phyloP scores from a whole-genome alignment of 169 alveolate genomes.

The Babesia caballi region DNA sequence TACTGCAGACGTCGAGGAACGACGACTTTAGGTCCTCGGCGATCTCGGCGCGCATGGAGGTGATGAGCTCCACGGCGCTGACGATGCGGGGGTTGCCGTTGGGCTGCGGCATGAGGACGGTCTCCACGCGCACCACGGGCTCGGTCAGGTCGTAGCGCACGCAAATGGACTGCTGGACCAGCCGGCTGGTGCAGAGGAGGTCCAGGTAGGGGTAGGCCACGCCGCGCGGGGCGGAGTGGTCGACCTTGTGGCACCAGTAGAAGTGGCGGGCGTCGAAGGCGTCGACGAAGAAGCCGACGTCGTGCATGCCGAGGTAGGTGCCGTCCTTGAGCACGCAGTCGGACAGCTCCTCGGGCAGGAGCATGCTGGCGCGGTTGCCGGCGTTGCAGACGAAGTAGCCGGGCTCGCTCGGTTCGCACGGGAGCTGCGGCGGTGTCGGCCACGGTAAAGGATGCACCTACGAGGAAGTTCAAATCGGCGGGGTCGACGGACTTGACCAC shows the following conservation, averaged over 20 bases:
- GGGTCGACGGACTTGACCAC: constrained; percentile 52
- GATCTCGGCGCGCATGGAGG: constrained; percentile 37
- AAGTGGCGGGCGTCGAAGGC: constrained; percentile 26
- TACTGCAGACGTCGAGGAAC: constrained; percentile 58
- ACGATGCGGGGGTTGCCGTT: constrained; percentile 9
- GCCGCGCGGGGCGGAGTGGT: constrained; percentile 26
- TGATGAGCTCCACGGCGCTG: constrained; percentile 56
- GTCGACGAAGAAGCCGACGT: constrained; percentile 47
- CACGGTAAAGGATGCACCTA: not conserved
- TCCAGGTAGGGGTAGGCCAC: constrained; percentile 27
- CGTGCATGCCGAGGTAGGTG: constrained; percentile 59
- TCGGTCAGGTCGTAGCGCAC: constrained; percentile 45
- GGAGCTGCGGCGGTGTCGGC: not conserved
- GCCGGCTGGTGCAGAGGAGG: constrained; percentile 37
- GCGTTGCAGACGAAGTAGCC: constrained; percentile 57
- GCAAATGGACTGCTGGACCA: constrained; percentile 60
- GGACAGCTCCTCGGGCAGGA: constrained; percentile 13
- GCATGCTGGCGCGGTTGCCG: not conserved
- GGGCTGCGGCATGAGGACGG: constrained; percentile 14
- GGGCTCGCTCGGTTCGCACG: constrained; percentile 57
- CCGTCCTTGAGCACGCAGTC: constrained; percentile 36
- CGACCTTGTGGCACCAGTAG: constrained; percentile 53
- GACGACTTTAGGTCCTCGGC: constrained; percentile 41
- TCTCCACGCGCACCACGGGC: constrained; percentile 61
- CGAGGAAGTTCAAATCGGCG: constrained; percentile 39